Evolutionary conservation across 2,329 filamentous ascomycete genomes (phyloP).

Genomic region (Beauveria sp.): DNA sequence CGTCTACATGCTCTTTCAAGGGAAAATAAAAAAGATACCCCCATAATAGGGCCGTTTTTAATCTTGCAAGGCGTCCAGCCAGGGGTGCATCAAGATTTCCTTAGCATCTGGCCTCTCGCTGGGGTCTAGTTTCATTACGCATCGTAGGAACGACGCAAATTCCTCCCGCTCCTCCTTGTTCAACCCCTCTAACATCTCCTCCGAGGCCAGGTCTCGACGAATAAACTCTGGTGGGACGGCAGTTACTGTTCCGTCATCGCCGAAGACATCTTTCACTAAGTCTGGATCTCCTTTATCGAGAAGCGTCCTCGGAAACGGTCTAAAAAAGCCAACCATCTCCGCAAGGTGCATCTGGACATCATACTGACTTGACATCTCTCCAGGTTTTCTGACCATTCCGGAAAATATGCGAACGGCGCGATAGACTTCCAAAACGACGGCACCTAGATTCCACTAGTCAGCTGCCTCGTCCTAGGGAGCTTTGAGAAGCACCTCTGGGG

Average conservation of each 20-base stretch:
- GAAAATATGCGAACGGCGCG: constrained; percentile 15
- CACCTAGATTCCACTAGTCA: constrained; percentile 19
- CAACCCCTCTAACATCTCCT: constrained; percentile 11
- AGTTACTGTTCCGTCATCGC: constrained; percentile 8
- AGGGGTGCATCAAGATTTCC: constrained; percentile 13
- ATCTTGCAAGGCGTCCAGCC: constrained; percentile 10
- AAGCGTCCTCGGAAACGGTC: constrained; percentile 14
- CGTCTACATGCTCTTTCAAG: no score
- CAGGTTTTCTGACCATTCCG: not conserved
- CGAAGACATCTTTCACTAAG: constrained; percentile 8
- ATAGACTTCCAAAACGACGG: constrained; percentile 15
- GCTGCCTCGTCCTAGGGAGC: constrained; percentile 15
- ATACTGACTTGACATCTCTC: constrained; percentile 9
- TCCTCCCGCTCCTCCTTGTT: constrained; percentile 9
- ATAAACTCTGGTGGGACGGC: not conserved
- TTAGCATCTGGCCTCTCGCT: constrained; percentile 6
- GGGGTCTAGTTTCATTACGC: constrained; percentile 15
- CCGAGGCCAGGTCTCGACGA: constrained; percentile 6
- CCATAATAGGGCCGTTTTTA: not conserved
- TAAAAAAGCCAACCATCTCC: constrained; percentile 16
- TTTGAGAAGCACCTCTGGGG: constrained; percentile 19
- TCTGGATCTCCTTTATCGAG: constrained; percentile 12
- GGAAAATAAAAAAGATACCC: no score
- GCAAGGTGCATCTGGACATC: constrained; percentile 12
- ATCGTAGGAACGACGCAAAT: constrained; percentile 13